Base-by-base conservation (phyloP, 495 filamentous ascomycete species). In the Penicillium pulvis region DNA sequence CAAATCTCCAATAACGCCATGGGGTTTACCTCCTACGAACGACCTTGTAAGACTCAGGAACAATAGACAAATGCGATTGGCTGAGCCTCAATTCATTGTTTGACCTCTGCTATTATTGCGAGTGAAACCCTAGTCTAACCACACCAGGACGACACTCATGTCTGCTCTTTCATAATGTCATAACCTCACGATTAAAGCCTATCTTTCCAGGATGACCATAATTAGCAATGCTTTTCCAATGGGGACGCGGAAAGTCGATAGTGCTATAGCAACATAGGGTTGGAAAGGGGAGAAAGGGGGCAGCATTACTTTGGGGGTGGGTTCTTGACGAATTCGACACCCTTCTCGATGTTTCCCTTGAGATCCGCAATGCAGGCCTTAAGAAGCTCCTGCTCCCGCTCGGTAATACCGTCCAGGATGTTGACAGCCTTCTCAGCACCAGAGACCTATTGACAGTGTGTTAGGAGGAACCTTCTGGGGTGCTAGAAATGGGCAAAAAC, bases 341-440 rank as follows among this genome's bases (percentile, higher is more conserved):
- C 94, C 84, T 97, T 97, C 65, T 84, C 76, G 68, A 98, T 96
- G 77, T 97, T 98, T 79, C 83, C 87, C 83, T 91, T 89, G 31
- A 98, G 82, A 53, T 85, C 94, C 60, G 79, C 76, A 64, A 88
- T 80, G 70, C 82, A 85, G 61, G 81, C 84, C 62, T 90, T 84
- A 56, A 98, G 86, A 53, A 98, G 85, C 62, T 83, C 82, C 86
- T 94, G 89, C 86, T 98, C 94, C 71, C 88, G 78, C 9, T 89
- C 87, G 65, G 87, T 90, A 65, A 91, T 79, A 55, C 80, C 78
- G 43, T 76, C 79, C 52, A 98, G 82, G 57, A 90, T 81, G 80
- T 98, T 91, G 67, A 79, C 80, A 65, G 84, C 90, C 76, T 90
- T 94, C 76, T 91, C 86, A 33, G 80, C 91, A 71, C 94, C 94